Evolutionary conservation across 768 basidiomycete genomes (phyloP).

Genomic region (Leccinellum rugosiceps): DNA sequence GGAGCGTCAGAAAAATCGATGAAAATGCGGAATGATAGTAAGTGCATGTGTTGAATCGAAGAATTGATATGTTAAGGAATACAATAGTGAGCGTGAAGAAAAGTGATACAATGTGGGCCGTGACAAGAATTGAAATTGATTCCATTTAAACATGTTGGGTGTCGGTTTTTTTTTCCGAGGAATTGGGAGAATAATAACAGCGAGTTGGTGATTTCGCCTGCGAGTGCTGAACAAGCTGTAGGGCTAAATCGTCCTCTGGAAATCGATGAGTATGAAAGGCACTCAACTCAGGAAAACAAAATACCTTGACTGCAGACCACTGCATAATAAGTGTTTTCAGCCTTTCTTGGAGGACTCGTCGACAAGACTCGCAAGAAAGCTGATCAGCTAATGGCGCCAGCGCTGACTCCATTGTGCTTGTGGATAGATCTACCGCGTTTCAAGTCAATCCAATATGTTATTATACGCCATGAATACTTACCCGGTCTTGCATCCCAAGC

Average conservation of each 20-base stretch:
- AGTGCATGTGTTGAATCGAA: constrained; percentile 3
- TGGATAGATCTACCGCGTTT: constrained; percentile 60
- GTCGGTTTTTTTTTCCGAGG: background rate
- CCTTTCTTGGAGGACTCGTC: constrained; percentile 56
- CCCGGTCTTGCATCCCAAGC: constrained; percentile 83
- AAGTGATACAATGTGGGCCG: background rate
- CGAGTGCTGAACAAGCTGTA: background rate
- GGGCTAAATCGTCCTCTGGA: constrained; percentile 55
- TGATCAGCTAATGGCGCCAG: constrained; percentile 68
- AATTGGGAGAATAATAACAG: constrained; percentile 5
- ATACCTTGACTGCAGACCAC: constrained; percentile 78
- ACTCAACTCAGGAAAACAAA: background rate
- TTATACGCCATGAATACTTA: constrained; percentile 31
- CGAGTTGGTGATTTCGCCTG: background rate
- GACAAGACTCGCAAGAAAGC: constrained; percentile 67
- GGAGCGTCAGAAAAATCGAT: background rate
- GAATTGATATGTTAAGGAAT: background rate
- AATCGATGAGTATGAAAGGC: constrained; percentile 5
- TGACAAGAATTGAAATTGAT: background rate
- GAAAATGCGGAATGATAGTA: background rate
- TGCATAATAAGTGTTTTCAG: constrained; percentile 66
- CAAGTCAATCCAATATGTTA: background rate
- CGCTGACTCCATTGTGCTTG: constrained; percentile 67
- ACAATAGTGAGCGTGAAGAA: background rate
- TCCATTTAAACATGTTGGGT: background rate